phyloP scores from a whole-genome alignment of 306 rosid genomes.

The Arachis stenosperma region DNA sequence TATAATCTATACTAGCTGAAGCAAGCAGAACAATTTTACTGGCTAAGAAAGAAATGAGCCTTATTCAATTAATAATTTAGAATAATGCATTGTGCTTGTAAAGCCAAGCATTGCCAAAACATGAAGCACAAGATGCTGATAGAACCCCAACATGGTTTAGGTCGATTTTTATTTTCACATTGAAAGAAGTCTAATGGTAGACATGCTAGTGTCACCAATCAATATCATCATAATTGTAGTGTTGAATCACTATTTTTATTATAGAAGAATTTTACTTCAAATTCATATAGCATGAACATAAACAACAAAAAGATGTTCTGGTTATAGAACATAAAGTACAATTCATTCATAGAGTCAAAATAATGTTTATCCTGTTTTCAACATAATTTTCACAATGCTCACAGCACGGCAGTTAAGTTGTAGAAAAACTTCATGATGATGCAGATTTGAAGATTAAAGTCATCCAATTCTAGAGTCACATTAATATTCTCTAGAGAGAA shows the following conservation, averaged over 20 bases:
- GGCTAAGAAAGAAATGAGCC: conserved; percentile 9
- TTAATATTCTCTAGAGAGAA: conserved; percentile 3
- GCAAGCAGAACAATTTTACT: conserved; percentile 15
- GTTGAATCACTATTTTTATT: too few species aligned
- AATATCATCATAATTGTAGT: not conserved
- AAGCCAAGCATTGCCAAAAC: not conserved
- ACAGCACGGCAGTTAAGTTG: conserved; percentile 5
- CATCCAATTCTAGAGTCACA: not conserved
- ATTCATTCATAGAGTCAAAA: conserved; percentile 2
- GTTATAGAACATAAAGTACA: not conserved
- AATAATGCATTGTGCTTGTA: not conserved
- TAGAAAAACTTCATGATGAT: conserved; percentile 27
- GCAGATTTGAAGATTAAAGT: conserved; percentile 9
- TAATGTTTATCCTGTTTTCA: not conserved
- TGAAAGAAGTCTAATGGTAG: not conserved
- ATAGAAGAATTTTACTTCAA: not conserved
- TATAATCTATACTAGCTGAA: conserved; percentile 12
- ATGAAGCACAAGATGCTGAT: not conserved
- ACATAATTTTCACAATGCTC: not conserved
- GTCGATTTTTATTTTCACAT: not conserved
- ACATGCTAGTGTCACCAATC: conserved; percentile 3
- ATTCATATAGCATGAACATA: not conserved
- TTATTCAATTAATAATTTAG: conserved; percentile 19
- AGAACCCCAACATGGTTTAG: not conserved
- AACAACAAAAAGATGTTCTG: not conserved